These are phyloP conservation scores for Ophiostoma himal-ulmi DNA, from an alignment of 2,329 filamentous ascomycete genomes.

Conservation along the genomic window DNA sequence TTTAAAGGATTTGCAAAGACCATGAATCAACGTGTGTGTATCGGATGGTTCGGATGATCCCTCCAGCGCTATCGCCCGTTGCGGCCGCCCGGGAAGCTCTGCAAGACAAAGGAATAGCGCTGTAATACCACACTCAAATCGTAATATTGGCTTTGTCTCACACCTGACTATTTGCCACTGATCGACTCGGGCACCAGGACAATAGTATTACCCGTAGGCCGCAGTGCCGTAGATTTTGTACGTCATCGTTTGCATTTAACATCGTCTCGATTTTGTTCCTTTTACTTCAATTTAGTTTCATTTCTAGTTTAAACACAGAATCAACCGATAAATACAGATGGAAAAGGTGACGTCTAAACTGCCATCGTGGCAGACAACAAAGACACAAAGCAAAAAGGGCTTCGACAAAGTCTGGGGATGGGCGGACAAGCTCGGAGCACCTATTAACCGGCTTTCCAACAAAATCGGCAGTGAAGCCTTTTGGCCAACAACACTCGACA, in stretches of 20 bases:
- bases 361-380: constrained; percentile 50
- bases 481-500: constrained; percentile 68
- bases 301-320: not conserved
- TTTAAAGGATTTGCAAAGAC: not conserved
- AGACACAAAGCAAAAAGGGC: constrained; percentile 54
- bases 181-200: not conserved
- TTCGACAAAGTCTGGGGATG: constrained; percentile 68
- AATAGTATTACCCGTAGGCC: not conserved
- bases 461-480: constrained; percentile 63
- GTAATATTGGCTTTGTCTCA: not conserved
- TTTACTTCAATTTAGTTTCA: not conserved
- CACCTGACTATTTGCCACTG: not conserved
- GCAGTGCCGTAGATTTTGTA: not conserved
- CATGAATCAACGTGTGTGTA: not conserved
- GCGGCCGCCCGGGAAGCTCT: constrained; percentile 17
- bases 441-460: constrained; percentile 26
- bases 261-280: not conserved
- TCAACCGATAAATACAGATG: constrained; percentile 29
- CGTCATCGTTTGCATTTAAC: not conserved
- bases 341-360: constrained; percentile 34
- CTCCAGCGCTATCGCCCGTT: constrained; percentile 19
- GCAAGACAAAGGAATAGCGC: not conserved
- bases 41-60: constrained; percentile 10
- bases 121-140: constrained; percentile 25
- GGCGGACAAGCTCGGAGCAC: constrained; percentile 53